Base-by-base conservation (phyloP, 2,329 filamentous ascomycete species). In the Huntiella omanensis region DNA sequence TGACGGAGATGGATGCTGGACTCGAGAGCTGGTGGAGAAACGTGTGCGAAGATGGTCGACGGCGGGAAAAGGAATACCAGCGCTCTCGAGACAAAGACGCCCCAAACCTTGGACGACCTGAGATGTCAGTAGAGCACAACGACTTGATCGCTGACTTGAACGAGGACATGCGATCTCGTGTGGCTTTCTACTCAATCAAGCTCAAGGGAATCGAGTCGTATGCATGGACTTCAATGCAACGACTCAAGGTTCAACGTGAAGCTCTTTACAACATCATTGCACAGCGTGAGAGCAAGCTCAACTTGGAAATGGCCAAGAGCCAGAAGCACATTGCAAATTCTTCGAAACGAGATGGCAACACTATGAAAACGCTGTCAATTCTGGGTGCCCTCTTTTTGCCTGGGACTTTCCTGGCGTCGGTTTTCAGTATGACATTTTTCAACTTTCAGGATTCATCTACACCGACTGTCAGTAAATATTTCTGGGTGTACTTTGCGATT, bases 361-460 rank as follows among this genome's bases (percentile, higher is more conserved):
- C 73, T 48, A 77, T 77, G 73, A 79, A 78, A 62, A 75, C 73
- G 1, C 63, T 79, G 35, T 77, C 74, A 0, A 64, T 79, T 1
- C 68, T 79, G 47, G 75, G 75, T 22, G 73, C 73, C 36, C 62
- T 79, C 36, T 79, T 79, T 53, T 61, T 79, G 4, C 75, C 75
- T 0, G 74, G 73, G 2, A 77, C 73, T 1, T 76, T 70, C 52
- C 64, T 79, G 13, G 68, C 75, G 6, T 78, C 75, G 0, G 63
- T 79, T 17, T 79, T 79, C 53, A 71, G 68, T 62, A 79, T 77
- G 73, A 73, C 72, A 0, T 79, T 79, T 56, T 79, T 79, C 61
- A 68, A 78, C 58, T 78, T 77, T 53, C 67, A 68, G 52, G 59
- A 62, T 35, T 61, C 57, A 43, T 57, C 59, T 4, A 56, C 60